Conservation (phyloP, 495 filamentous ascomycete species). For the Chaetomidium leptoderma region DNA sequence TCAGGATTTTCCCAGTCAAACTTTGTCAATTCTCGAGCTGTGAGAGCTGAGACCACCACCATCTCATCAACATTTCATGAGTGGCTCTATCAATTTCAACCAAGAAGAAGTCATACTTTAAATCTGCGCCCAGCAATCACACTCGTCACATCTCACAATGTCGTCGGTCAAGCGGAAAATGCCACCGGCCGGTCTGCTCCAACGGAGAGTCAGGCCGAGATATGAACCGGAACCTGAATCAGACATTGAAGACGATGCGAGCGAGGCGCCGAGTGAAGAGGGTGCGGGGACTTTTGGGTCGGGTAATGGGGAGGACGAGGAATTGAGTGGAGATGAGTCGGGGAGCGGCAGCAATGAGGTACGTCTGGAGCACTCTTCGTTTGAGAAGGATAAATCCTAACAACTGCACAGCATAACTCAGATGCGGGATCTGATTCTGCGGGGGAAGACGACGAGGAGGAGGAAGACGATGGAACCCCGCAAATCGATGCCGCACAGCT, state of each 20-base stretch:
- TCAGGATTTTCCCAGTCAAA: background rate
- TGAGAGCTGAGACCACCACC: too few species aligned
- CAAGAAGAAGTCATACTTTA: background rate
- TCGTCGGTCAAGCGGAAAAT: conserved; percentile 32
- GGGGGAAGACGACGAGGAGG: conserved; percentile 34
- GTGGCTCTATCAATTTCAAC: too few species aligned
- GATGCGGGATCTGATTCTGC: conserved; percentile 3
- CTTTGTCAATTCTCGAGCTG: too few species aligned
- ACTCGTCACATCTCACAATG: conserved; percentile 18
- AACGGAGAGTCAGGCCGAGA: conserved; percentile 56
- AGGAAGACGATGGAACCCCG: conserved; percentile 23
- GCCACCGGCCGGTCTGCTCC: conserved; percentile 33
- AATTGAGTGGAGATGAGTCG: conserved; percentile 25
- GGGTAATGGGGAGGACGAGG: conserved; percentile 29
- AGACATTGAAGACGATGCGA: conserved; percentile 35
- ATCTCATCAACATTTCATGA: too few species aligned
- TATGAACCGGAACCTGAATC: conserved; percentile 54
- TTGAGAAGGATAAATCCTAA: conserved; percentile 12
- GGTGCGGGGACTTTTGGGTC: conserved; percentile 26
- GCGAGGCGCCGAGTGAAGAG: conserved; percentile 36
- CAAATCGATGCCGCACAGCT: conserved; percentile 46
- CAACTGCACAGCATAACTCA: conserved; percentile 18
- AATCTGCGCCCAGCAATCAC: background rate
- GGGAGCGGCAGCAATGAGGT: conserved; percentile 24
- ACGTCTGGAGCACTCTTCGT: background rate